Conservation (phyloP, 208 protist species). For the Sergeia podlipaevii region DNA sequence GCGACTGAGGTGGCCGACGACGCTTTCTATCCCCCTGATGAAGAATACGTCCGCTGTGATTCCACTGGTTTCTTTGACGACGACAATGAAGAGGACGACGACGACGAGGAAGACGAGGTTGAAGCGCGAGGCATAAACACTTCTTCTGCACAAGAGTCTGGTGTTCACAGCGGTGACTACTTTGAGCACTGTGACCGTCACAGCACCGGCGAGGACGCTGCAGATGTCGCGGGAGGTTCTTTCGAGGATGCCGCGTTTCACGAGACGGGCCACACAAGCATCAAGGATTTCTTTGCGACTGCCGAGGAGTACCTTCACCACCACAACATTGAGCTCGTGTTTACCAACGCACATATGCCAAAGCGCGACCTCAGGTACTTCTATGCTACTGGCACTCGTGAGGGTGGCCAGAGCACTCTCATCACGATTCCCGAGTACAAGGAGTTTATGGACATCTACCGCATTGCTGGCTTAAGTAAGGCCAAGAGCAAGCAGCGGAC, state of each 20-base stretch:
- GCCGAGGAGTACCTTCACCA: conserved; percentile 29
- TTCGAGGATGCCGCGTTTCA: background rate
- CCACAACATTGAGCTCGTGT: conserved; percentile 37
- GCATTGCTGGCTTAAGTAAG: conserved; percentile 25
- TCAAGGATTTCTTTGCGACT: conserved; percentile 1
- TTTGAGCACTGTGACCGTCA: background rate
- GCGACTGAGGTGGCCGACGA: background rate
- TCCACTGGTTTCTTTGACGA: background rate
- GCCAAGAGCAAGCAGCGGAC: conserved; percentile 8
- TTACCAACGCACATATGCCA: conserved; percentile 49
- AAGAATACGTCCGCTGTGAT: background rate
- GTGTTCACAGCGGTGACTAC: conserved; percentile 1
- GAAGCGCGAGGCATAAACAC: background rate
- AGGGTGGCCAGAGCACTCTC: conserved; percentile 18
- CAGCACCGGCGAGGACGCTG: background rate
- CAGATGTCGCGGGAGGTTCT: background rate
- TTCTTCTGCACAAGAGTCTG: too few relatives aligned
- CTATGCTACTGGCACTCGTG: conserved; percentile 40
- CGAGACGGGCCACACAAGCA: conserved; percentile 1
- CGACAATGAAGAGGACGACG: conserved; percentile 10
- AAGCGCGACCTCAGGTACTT: conserved; percentile 65
- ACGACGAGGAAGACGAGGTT: conserved; percentile 8
- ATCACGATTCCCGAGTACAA: conserved; percentile 80
- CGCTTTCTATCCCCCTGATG: background rate
- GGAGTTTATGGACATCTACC: conserved; percentile 90